A percentile compares a stretch with the other conserved stretches of the same genome.
Evolutionary conservation across 306 rosid genomes (phyloP).

Genomic region (Vachellia collinsii): DNA sequence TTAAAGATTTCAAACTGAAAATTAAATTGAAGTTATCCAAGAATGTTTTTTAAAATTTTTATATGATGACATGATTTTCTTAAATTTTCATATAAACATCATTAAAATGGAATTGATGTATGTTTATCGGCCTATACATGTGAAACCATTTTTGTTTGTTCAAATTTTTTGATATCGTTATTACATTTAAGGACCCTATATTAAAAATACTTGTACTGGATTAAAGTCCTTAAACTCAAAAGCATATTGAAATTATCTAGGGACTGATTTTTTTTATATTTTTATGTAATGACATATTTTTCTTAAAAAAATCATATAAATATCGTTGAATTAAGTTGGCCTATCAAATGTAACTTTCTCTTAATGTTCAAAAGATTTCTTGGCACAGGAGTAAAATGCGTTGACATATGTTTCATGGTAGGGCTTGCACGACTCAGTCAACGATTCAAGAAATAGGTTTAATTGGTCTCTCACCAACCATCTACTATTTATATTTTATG

Average conservation of each 20-base stretch:
- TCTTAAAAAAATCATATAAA: no score
- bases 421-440: conserved; percentile 2
- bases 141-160: no score
- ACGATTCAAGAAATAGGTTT: neutral
- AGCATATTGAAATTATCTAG: no score
- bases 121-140: no score
- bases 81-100: neutral
- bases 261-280: no score
- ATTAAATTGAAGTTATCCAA: no score
- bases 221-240: no score
- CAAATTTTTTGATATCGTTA: neutral
- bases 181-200: neutral
- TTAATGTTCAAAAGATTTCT: neutral
- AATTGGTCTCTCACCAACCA: neutral
- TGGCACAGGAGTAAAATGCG: neutral
- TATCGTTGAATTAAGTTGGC: no score
- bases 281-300: no score
- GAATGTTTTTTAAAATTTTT: neutral
- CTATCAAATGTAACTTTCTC: neutral
- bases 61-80: no score
- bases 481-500: neutral
- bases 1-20: no score
- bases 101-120: no score
- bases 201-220: neutral
- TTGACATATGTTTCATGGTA: neutral